Evolutionary conservation across 805 yeast genomes (phyloP).

Genomic region (Kodamaea neixiangensis): DNA sequence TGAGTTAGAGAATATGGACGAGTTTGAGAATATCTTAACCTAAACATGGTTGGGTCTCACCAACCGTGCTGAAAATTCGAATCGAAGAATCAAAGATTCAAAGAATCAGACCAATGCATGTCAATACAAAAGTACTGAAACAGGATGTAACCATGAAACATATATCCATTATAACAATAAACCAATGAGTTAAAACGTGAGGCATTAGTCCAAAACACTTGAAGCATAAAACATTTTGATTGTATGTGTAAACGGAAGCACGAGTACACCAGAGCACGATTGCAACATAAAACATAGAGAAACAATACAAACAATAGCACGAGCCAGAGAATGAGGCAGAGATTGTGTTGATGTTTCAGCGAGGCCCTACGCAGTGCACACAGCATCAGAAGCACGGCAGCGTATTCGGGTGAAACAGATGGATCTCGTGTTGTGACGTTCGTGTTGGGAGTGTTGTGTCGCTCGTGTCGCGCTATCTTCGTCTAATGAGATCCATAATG

Average conservation of each 20-base stretch:
- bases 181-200: too few relatives aligned
- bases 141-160: neutral
- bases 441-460: neutral
- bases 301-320: neutral
- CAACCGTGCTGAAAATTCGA: too few relatives aligned
- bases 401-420: neutral
- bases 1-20: conserved; percentile 78
- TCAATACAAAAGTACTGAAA: too few relatives aligned
- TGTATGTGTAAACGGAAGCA: too few relatives aligned
- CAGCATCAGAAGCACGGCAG: neutral
- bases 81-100: neutral
- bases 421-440: neutral
- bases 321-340: neutral
- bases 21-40: conserved; percentile 44
- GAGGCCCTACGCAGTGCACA: too few relatives aligned
- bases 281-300: neutral
- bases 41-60: too few relatives aligned
- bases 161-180: neutral
- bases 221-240: too few relatives aligned
- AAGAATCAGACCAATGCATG: too few relatives aligned
- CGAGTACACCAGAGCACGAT: neutral
- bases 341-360: neutral
- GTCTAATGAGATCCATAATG: too few relatives aligned
- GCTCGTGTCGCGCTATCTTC: too few relatives aligned
- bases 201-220: neutral